Evolutionary conservation across 1,284 basidiomycete genomes (phyloP).

Genomic region (Sporisorium scitamineum): DNA sequence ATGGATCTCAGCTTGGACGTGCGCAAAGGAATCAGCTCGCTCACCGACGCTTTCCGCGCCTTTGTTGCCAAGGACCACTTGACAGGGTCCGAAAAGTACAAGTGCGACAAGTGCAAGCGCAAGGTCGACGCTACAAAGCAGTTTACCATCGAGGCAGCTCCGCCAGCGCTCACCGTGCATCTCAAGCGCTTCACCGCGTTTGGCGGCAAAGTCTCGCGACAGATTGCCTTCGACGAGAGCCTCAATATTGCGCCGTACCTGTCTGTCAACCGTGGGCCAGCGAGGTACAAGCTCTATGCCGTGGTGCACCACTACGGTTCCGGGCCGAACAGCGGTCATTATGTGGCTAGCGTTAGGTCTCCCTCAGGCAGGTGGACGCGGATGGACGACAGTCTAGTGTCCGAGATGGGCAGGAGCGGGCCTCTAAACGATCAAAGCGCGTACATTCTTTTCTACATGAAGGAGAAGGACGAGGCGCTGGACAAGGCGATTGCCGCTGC

Average conservation of each 20-base stretch:
- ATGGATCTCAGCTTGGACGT: conserved; percentile 79
- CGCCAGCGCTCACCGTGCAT: conserved; percentile 92
- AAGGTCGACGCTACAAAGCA: conserved; percentile 87
- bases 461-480: conserved; percentile 71
- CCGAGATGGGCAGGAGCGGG: conserved; percentile 59
- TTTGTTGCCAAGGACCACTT: conserved; percentile 87
- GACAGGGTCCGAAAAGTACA: conserved; percentile 94
- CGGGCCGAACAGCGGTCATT: conserved; percentile 95
- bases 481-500: conserved; percentile 34
- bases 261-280: conserved; percentile 74
- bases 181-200: conserved; percentile 93
- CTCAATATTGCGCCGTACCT: conserved; percentile 84
- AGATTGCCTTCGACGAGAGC: conserved; percentile 81
- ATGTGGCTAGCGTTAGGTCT: conserved; percentile 86
- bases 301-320: conserved; percentile 92
- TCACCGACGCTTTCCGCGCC: conserved; percentile 82
- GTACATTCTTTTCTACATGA: conserved; percentile 92
- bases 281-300: conserved; percentile 88
- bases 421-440: conserved; percentile 79
- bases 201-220: conserved; percentile 77
- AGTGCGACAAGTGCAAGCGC: conserved; percentile 95
- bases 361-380: conserved; percentile 83
- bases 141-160: conserved; percentile 88
- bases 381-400: conserved; percentile 91
- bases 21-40: conserved; percentile 73